Evolutionary conservation across 2,329 filamentous ascomycete genomes (phyloP).

Genomic region (Sphaceloma murrayae): DNA sequence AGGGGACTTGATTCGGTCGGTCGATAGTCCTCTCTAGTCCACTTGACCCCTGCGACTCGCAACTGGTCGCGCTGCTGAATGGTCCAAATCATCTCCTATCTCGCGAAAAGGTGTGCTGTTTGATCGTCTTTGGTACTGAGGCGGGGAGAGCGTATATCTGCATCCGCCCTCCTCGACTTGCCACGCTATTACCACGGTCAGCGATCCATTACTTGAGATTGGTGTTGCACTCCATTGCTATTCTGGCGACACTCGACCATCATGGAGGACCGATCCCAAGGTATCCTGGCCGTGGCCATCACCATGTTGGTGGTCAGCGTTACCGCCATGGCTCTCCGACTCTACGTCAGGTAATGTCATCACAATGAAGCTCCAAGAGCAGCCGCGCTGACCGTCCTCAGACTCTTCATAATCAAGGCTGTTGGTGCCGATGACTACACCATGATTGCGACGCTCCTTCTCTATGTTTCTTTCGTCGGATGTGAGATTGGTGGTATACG

Average conservation of each 20-base stretch:
- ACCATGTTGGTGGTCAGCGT: constrained; percentile 34
- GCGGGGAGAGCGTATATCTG: too few relatives aligned
- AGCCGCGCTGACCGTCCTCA: not conserved
- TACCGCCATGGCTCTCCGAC: constrained; percentile 30
- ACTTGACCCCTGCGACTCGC: constrained; percentile 1
- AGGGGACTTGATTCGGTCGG: not conserved
- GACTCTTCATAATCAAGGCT: constrained; percentile 17
- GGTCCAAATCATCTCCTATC: too few relatives aligned
- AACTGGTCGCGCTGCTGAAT: not conserved
- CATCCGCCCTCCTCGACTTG: too few relatives aligned
- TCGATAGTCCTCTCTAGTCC: constrained; percentile 9
- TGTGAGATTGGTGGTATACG: constrained; percentile 28
- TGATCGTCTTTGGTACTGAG: not conserved
- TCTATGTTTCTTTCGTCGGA: constrained; percentile 29
- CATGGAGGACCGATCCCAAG: constrained; percentile 6
- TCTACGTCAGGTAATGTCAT: constrained; percentile 26
- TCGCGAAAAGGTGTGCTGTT: too few relatives aligned
- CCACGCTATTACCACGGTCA: not conserved
- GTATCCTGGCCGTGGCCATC: constrained; percentile 23
- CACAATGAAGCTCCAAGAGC: not conserved
- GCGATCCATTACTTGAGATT: too few relatives aligned
- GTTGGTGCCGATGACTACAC: constrained; percentile 30
- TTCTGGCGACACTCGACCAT: too few relatives aligned
- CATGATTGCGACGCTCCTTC: constrained; percentile 27
- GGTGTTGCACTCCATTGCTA: not conserved